Evolutionary conservation across 345 rosid species (phyloP), one percentile per base, ranked within the genome.

Genomic region (Gossypium herbaceum): DNA sequence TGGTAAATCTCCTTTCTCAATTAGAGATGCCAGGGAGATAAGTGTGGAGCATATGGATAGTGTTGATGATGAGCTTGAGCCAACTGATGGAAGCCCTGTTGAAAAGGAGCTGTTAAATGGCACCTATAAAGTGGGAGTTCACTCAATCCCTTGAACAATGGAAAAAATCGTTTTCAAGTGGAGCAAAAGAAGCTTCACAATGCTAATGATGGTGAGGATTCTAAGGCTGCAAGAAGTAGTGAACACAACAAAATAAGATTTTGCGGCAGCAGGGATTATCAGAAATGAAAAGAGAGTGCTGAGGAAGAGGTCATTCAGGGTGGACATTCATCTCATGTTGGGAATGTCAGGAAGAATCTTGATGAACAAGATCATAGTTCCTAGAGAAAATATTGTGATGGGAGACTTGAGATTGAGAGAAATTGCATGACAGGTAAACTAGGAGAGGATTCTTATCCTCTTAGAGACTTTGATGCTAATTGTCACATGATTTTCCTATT

Each of bases 221-320:
- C 85, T 48, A 93, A 83, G 84, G 90, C 90, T 48, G 97, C 91
- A 65, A 91, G 98, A 86, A 91, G 94, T 81, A 91, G 94, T 76
- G 98, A 93, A 75, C 87, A 87, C 80, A 90, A 93, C 82, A 91
- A 95, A 90, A 93, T 88, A 76, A 88, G 89, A 85, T 91, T 96
- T 55, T 92, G 91, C 34, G 89, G 93, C 85, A 88, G 93, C 81
- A 87, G 85, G 80, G 97, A 95, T 82, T 48, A 84, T 84, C 91
- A 83, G 74, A 91, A 88, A 80, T 73, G 85, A 80, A 87, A 79
- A 68, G 93, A 87, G 81, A 80, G 86, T 68, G 84, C 77, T 64
- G 99, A 91, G 56, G 99, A 95, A 79, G 99, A 95, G 84, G 91
- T 91, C 79, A 77, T 87, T 79, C 97, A 93, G 85, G 92, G 77